A percentile compares a stretch with the other conserved stretches of the same genome.
phyloP scores from a whole-genome alignment of 2,329 filamentous ascomycete species.

The Cercospora sp. region DNA sequence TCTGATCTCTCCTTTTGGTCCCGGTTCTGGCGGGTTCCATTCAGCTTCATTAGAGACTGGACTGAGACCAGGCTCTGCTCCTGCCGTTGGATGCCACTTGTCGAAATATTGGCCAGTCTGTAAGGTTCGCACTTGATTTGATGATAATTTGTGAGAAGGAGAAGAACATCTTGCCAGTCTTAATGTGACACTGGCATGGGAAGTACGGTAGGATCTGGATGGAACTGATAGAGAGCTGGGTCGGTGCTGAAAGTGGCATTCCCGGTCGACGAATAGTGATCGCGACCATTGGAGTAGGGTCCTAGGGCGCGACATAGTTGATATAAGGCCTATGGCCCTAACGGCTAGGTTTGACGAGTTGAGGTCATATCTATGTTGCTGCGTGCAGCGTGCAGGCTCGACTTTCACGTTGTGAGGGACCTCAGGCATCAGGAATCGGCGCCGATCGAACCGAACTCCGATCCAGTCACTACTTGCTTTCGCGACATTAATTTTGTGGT shows the following conservation, averaged over 20 bases:
- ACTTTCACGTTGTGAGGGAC: background rate
- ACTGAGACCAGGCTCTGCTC: conserved; percentile 34
- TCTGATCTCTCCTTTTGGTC: conserved; percentile 67
- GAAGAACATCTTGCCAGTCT: too few relatives aligned
- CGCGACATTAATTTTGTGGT: background rate
- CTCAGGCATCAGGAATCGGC: background rate
- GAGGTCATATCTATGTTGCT: background rate
- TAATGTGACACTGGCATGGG: background rate
- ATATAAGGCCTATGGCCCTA: background rate
- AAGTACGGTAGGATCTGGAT: background rate
- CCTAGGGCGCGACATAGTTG: background rate
- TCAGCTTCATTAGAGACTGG: conserved; percentile 18
- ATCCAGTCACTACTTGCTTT: background rate
- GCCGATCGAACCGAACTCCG: background rate
- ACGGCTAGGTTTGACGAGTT: background rate
- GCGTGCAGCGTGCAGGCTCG: background rate
- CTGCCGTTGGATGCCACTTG: conserved; percentile 24
- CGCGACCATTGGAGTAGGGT: background rate
- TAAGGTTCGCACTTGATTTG: background rate
- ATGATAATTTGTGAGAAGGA: background rate
- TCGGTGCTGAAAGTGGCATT: background rate
- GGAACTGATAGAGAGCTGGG: background rate
- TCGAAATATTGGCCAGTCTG: conserved; percentile 8
- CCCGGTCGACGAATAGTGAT: background rate
- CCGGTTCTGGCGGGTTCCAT: conserved; percentile 17